Base-by-base conservation (phyloP, 2,329 filamentous ascomycete genomes). In the Fusarium nanum region DNA sequence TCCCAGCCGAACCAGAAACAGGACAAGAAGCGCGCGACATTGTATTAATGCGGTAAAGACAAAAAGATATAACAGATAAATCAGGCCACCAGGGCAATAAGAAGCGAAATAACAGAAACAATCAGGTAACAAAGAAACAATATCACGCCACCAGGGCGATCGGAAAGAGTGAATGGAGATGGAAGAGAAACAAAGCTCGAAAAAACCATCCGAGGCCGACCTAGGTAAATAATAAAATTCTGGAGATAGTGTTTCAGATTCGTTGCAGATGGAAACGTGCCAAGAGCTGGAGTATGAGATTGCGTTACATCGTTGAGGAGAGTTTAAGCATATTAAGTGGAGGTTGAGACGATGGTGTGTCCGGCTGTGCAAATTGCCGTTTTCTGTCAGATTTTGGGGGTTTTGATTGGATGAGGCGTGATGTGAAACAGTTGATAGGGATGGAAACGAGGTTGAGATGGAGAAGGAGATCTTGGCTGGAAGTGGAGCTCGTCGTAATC, bases 21-120 rank as follows among this genome's bases (percentile, higher is more conserved):
- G 77, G 77, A 56, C 77, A 79, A 12, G 76, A 78, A 52, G 69
- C 64, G 27, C 76, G 64, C 22, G 77, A 78, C 77, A 79, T 79
- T 42, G 23, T 45, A 69, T n/a, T 50, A 48, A 30, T 30, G 28
- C 28, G 28, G 12, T 30, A 41, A 34, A 5, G 9, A 18, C 12
- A 52, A 20, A n/a, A 27, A 52, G 20, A 13, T 27, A 41, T 16
- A 28, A 52, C n/a, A 11, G 13, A n/a, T 20, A 25, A 20, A 27
- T 37, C 34, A 40, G 13, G 34, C 49, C 49, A 9, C 49, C 49
- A 52, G 49, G 49, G 49, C 49, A 41, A 41, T 52, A 52, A 42
- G 49, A 52, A 52, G 49, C 3, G 49, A 52, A 52, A 52, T 41
- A 27, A 41, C 28, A 28, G 6, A 12, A 20, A 34, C 32, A n/a